These are phyloP conservation scores for Colletotrichum sp. DNA, from an alignment of 2,329 filamentous ascomycete genomes.

Conservation along the genomic window DNA sequence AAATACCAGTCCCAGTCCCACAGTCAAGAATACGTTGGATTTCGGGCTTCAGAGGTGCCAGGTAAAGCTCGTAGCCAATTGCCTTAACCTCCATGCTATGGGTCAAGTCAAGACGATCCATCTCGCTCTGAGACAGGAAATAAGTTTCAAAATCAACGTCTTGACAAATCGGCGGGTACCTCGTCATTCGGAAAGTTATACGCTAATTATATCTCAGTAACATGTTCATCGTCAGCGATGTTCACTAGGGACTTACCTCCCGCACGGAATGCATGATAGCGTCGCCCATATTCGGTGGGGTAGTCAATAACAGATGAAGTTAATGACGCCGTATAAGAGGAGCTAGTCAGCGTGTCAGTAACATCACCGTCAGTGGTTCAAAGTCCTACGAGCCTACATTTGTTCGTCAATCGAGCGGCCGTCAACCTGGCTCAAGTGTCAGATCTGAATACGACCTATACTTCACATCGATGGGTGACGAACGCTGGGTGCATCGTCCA, in stretches of 20 bases:
- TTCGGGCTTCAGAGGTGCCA: background rate
- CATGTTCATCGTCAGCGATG: background rate
- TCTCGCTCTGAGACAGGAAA: background rate
- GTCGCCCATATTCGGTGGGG: background rate
- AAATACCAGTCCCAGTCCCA: background rate
- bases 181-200: background rate
- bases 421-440: background rate
- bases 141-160: background rate
- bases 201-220: background rate
- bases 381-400: background rate
- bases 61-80: background rate
- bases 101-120: background rate
- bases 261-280: background rate
- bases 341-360: background rate
- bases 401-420: background rate
- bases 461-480: background rate
- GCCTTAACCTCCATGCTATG: background rate
- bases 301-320: background rate
- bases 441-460: background rate
- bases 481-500: background rate
- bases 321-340: background rate
- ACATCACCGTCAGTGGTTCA: background rate
- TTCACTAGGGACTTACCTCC: background rate
- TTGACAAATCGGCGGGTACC: background rate
- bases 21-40: background rate